Evolutionary conservation across 257 asterid genomes (phyloP).

Genomic region (Jacaranda mimosifolia): DNA sequence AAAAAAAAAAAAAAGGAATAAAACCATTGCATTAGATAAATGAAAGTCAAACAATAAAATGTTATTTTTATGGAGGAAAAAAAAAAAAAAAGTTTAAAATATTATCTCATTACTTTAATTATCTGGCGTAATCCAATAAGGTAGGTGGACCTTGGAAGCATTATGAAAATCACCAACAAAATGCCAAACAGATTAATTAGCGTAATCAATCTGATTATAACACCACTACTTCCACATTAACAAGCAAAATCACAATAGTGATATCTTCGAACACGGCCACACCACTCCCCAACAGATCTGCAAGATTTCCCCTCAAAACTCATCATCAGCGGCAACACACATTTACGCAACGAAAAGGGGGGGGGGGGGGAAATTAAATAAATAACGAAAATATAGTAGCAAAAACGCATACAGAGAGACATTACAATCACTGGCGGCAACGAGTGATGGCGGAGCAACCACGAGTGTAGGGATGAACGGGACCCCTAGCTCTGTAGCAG

Average conservation of each 20-base stretch:
- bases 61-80: not conserved
- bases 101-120: no score
- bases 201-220: not conserved
- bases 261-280: not conserved
- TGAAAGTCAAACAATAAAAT: not conserved
- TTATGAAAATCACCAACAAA: not conserved
- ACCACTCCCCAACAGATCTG: slow-evolving; percentile 26
- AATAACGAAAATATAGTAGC: not conserved
- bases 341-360: not conserved
- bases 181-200: not conserved
- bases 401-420: not conserved
- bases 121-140: not conserved
- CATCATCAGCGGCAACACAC: not conserved
- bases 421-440: slow-evolving; percentile 61
- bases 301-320: slow-evolving; percentile 1
- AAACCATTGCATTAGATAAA: not conserved
- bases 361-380: no score
- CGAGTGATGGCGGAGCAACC: slow-evolving; percentile 93
- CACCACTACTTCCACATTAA: slow-evolving; percentile 18
- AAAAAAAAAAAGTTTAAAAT: no score
- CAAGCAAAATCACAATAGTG: not conserved
- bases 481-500: slow-evolving; percentile 70
- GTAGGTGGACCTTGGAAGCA: not conserved
- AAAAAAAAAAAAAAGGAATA: not conserved
- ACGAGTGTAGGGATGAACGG: slow-evolving; percentile 75